These are phyloP conservation scores for Sarcomyxa edulis DNA, from an alignment of 768 basidiomycete species.

Conservation along the genomic window DNA sequence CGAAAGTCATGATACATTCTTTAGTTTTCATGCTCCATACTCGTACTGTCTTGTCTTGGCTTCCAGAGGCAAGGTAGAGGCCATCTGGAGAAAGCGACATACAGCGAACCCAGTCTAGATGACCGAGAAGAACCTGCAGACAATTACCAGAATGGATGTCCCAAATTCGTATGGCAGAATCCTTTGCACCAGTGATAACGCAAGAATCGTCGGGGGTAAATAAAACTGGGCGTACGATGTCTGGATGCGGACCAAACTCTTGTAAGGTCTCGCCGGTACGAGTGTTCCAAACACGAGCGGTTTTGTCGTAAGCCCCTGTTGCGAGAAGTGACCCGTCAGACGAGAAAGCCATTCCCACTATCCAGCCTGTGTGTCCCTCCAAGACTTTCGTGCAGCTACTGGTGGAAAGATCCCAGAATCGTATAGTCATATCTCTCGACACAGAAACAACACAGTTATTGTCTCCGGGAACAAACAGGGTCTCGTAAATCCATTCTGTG, in stretches of 20 bases:
- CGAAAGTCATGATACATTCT: too few relatives aligned
- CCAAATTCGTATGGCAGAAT: neutral
- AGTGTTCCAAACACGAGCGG: neutral
- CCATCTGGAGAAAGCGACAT: neutral
- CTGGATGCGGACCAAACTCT: neutral
- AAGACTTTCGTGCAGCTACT: neutral
- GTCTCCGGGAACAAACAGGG: neutral
- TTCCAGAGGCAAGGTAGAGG: neutral
- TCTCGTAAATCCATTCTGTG: too few relatives aligned
- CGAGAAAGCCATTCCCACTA: neutral
- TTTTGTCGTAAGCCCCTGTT: neutral
- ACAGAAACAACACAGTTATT: neutral
- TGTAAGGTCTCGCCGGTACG: neutral
- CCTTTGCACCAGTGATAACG: too few relatives aligned
- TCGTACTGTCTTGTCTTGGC: neutral
- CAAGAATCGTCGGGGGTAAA: neutral
- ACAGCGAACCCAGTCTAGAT: neutral
- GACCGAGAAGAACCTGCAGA: neutral
- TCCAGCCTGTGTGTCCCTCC: neutral
- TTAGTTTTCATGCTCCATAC: neutral
- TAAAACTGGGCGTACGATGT: neutral
- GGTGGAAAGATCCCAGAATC: neutral
- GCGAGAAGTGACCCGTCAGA: neutral
- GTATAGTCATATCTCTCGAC: neutral
- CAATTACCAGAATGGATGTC: neutral